Percentiles rank a stretch among this genome's conserved stretches.
phyloP scores from a whole-genome alignment of 2,329 filamentous ascomycete genomes.

The Fusarium sp. region DNA sequence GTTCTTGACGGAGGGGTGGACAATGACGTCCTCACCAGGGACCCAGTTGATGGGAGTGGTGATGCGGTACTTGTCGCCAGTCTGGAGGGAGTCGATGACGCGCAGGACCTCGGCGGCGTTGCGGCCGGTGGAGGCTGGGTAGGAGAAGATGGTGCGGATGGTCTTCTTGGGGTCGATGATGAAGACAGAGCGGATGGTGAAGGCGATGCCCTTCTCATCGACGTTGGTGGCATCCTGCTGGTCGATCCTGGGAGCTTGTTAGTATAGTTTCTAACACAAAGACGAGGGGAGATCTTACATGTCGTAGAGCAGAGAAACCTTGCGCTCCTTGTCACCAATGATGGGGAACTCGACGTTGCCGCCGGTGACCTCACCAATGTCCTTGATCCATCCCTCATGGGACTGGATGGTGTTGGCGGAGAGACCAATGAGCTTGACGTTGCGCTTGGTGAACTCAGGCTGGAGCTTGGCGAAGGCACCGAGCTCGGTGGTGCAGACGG shows the following conservation, averaged over 20 bases:
- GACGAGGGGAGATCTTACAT: slow-evolving; percentile 66
- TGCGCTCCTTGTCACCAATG: slow-evolving; percentile 82
- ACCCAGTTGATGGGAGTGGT: slow-evolving; percentile 94
- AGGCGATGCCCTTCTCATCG: slow-evolving; percentile 84
- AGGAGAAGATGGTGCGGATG: slow-evolving; percentile 91
- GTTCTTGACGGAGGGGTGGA: slow-evolving; percentile 84
- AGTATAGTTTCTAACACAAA: neutral
- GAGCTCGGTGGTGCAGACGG: slow-evolving; percentile 95
- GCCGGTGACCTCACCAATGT: slow-evolving; percentile 84
- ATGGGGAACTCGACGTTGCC: slow-evolving; percentile 81
- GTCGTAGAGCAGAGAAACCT: slow-evolving; percentile 82
- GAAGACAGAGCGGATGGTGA: slow-evolving; percentile 96
- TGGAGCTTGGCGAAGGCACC: slow-evolving; percentile 92
- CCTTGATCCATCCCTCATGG: slow-evolving; percentile 91
- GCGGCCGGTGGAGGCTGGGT: slow-evolving; percentile 90
- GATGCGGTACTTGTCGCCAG: slow-evolving; percentile 87
- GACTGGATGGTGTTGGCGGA: slow-evolving; percentile 87
- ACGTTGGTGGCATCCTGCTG: slow-evolving; percentile 86
- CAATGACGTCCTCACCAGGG: slow-evolving; percentile 90
- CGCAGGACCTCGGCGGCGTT: slow-evolving; percentile 85
- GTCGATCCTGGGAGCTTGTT: slow-evolving; percentile 70
- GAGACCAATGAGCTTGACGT: slow-evolving; percentile 91
- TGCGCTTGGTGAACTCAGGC: slow-evolving; percentile 87
- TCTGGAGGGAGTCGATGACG: slow-evolving; percentile 83
- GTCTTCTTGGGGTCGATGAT: slow-evolving; percentile 95